phyloP scores from a whole-genome alignment of 768 basidiomycete genomes.

The Hydnomerulius pinastri region DNA sequence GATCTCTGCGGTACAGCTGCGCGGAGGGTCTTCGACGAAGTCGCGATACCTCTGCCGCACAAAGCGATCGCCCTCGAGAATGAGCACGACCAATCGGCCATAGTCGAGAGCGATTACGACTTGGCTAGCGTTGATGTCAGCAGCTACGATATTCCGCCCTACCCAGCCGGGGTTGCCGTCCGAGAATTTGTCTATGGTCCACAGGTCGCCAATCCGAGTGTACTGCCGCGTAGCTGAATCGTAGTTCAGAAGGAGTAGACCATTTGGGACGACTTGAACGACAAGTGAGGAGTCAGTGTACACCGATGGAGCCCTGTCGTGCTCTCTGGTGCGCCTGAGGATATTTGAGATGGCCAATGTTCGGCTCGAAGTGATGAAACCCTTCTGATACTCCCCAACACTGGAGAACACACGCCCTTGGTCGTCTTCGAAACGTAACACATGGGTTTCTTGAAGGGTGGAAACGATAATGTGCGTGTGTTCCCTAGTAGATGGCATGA shows the following conservation, averaged over 20 bases:
- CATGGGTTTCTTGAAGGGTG: slow-evolving; percentile 52
- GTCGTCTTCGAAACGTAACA: slow-evolving; percentile 50
- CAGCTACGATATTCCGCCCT: slow-evolving; percentile 59
- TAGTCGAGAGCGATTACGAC: slow-evolving; percentile 59
- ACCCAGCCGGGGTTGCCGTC: slow-evolving; percentile 24
- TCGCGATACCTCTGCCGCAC: slow-evolving; percentile 29
- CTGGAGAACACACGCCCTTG: slow-evolving; percentile 16
- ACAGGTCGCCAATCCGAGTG: slow-evolving; percentile 40
- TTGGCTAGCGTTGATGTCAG: slow-evolving; percentile 69
- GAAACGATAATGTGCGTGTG: slow-evolving; percentile 64
- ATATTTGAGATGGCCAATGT: slow-evolving; percentile 72
- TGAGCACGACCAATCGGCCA: slow-evolving; percentile 54
- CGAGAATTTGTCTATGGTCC: slow-evolving; percentile 36
- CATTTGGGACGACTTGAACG: slow-evolving; percentile 71
- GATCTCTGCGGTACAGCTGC: slow-evolving; percentile 47
- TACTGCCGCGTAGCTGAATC: slow-evolving; percentile 48
- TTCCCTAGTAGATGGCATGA: slow-evolving; percentile 34
- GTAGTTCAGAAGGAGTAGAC: slow-evolving; percentile 57
- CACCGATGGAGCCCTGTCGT: slow-evolving; percentile 16
- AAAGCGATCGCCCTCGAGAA: slow-evolving; percentile 42
- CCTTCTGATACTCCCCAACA: slow-evolving; percentile 43
- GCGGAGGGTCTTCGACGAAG: slow-evolving; percentile 20
- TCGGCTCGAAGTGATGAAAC: slow-evolving; percentile 48
- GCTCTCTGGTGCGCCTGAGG: slow-evolving; percentile 25
- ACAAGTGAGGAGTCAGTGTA: slow-evolving; percentile 54